Evolutionary conservation across 306 rosid genomes (phyloP), one percentile per base, ranked within the genome.

Genomic region (Citrullus mucosospermus): DNA sequence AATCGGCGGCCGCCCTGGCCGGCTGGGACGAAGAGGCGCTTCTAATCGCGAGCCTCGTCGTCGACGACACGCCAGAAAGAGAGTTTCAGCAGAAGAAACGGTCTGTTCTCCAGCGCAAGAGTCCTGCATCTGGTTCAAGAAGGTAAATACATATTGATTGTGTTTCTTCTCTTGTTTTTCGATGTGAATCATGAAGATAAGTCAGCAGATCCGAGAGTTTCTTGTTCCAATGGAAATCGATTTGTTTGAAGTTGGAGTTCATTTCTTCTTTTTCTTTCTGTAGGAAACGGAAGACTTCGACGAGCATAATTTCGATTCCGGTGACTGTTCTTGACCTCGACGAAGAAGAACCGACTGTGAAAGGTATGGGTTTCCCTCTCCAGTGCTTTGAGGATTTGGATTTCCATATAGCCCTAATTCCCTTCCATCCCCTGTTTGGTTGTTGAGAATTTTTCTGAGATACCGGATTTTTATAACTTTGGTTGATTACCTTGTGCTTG

Each of bases 21-120:
- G 99, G 98, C 58, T 96, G 98, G 99, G 99, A 92, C 46, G 98
- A 96, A 85, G 98, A 96, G 80, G 80, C 96, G 1, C 85, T 96
- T 32, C 79, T 96, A 8, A 32, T 82, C 3, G 99, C 99, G 0
- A 88, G 84, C 78, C 91, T 91, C 30, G 71, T 96, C 46, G 92
- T 96, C 25, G 98, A 96, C 25, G 98, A 92, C 79, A 92, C 99
- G 1, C 97, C 97, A 0, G 98, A 88, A 0, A 81, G 97, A 84
- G 84, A 87, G 75, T 38, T 32, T 8, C 89, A 86, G 82, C 76
- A 68, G 77, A 89, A 83, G 85, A 88, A 69, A 41, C 96, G 93
- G 48, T 79, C 60, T 3, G 81, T 77, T 81, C 70, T 84, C 38
- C 82, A 53, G 75, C 76, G 85, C 85, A 90, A 90, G 81, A 89